Percentiles rank a stretch among this genome's conserved stretches.
These are phyloP conservation scores for Magnusiomyces ingens DNA, from an alignment of 1,139 yeast genomes.

Conservation along the genomic window DNA sequence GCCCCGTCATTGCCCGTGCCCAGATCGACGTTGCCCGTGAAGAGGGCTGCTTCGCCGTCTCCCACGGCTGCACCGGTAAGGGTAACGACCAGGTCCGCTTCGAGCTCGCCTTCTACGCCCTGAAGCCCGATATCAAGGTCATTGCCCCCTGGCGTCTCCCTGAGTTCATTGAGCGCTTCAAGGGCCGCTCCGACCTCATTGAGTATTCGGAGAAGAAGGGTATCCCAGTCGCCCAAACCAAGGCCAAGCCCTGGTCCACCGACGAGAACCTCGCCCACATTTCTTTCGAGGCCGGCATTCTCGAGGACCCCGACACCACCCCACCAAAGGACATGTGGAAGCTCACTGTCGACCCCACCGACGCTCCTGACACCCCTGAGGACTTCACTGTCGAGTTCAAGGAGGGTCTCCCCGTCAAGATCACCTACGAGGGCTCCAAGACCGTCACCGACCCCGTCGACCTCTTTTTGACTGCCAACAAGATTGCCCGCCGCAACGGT, in stretches of 20 bases:
- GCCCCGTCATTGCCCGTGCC: constrained; percentile 98
- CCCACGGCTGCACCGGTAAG: constrained; percentile 99
- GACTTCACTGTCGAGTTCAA: constrained; percentile 74
- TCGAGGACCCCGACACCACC: constrained; percentile 96
- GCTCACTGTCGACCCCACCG: constrained; percentile 89
- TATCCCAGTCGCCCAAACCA: constrained; percentile 93
- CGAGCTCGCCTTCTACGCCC: constrained; percentile 92
- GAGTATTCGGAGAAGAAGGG: constrained; percentile 88
- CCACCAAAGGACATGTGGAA: constrained; percentile 99
- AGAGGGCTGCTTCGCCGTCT: constrained; percentile 96
- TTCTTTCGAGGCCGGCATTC: constrained; percentile 97
- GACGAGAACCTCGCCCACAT: constrained; percentile 99
- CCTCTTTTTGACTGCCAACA: constrained; percentile 84
- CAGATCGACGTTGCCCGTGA: constrained; percentile 95
- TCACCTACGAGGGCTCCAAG: constrained; percentile 57
- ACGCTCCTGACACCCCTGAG: constrained; percentile 93
- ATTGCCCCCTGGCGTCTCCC: constrained; percentile 99
- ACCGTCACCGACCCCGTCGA: constrained; percentile 81
- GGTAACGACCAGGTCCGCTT: constrained; percentile 99
- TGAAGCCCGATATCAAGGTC: constrained; percentile 92
- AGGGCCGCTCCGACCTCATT: constrained; percentile 92
- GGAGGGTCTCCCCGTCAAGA: constrained; percentile 82
- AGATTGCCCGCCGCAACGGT: constrained; percentile 97
- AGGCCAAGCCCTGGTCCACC: constrained; percentile 99
- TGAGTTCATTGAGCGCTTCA: constrained; percentile 86